phyloP scores from a whole-genome alignment of 371 early-diverging fungal genomes.

The Entomophthora muscae region DNA sequence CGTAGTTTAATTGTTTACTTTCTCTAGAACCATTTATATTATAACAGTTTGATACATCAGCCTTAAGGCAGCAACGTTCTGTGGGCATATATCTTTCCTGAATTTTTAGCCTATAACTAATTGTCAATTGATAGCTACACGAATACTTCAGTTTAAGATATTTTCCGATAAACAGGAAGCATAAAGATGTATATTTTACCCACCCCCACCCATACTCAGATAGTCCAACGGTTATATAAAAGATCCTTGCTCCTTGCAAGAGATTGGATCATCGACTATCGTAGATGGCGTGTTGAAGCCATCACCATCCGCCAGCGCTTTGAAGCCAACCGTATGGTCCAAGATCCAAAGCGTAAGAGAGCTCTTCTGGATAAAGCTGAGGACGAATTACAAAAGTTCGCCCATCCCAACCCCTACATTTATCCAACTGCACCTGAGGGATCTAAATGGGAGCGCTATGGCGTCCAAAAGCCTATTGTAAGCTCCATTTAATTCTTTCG shows the following conservation, averaged over 20 bases:
- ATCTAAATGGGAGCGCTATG: constrained; percentile 72
- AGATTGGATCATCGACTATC: constrained; percentile 68
- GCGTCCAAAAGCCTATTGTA: constrained; percentile 4
- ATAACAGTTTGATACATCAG: too few species aligned
- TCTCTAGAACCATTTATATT: too few species aligned
- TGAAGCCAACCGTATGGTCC: constrained; percentile 45
- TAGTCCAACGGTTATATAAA: constrained; percentile 56
- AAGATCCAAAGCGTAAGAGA: constrained; percentile 44
- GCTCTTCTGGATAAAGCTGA: constrained; percentile 40
- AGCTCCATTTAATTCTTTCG: constrained; percentile 2
- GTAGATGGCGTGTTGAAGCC: constrained; percentile 53
- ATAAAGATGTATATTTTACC: constrained; percentile 15
- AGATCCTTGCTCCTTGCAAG: constrained; percentile 49
- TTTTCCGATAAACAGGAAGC: too few species aligned
- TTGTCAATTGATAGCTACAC: too few species aligned
- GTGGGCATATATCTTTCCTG: too few species aligned
- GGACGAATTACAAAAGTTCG: constrained; percentile 36
- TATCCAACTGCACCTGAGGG: constrained; percentile 47
- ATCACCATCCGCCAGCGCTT: constrained; percentile 54
- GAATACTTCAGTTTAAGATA: too few species aligned
- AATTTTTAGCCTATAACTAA: too few species aligned
- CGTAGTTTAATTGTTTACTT: too few species aligned
- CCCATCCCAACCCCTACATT: constrained; percentile 48
- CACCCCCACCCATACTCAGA: constrained; percentile 33
- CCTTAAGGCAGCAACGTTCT: too few species aligned